Conservation (phyloP, 148 eudicot species). For the Chenopodium album region DNA sequence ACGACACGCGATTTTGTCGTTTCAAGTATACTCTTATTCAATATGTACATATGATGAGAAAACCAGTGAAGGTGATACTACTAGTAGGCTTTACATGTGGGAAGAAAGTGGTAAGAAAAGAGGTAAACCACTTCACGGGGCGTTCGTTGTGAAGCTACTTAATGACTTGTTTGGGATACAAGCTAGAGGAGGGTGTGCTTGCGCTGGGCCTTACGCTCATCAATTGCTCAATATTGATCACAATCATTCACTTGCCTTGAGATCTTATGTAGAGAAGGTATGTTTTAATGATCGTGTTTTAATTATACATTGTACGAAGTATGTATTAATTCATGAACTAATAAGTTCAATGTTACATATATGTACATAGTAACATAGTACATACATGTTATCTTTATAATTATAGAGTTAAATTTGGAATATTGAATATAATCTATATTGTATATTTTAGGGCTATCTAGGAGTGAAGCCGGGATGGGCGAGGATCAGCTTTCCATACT, state of each 20-base stretch:
- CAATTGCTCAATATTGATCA: conserved; percentile 42
- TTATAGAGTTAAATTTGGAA: too few relatives aligned
- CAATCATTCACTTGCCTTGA: conserved; percentile 39
- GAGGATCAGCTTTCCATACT: conserved; percentile 55
- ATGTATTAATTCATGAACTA: too few relatives aligned
- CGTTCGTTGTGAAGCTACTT: conserved; percentile 52
- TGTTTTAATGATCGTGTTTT: not conserved
- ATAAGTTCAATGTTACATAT: too few relatives aligned
- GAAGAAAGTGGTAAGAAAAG: conserved; percentile 7
- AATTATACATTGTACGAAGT: too few relatives aligned
- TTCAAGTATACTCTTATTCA: conserved; percentile 37
- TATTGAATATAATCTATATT: not conserved
- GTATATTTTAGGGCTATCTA: conserved; percentile 33
- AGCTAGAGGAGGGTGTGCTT: conserved; percentile 69
- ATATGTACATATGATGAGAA: conserved; percentile 1
- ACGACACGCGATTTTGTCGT: conserved; percentile 50
- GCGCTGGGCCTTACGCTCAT: conserved; percentile 74
- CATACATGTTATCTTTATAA: too few relatives aligned
- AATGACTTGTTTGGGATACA: conserved; percentile 68
- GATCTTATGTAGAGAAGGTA: conserved; percentile 45
- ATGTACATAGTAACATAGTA: too few relatives aligned
- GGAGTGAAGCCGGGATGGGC: conserved; percentile 71
- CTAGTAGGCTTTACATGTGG: conserved; percentile 8
- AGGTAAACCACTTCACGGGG: conserved; percentile 51
- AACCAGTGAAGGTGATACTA: not conserved